These are phyloP conservation scores for Globisporangium radiosum DNA, from an alignment of 352 stramenopile genomes.

Conservation along the genomic window DNA sequence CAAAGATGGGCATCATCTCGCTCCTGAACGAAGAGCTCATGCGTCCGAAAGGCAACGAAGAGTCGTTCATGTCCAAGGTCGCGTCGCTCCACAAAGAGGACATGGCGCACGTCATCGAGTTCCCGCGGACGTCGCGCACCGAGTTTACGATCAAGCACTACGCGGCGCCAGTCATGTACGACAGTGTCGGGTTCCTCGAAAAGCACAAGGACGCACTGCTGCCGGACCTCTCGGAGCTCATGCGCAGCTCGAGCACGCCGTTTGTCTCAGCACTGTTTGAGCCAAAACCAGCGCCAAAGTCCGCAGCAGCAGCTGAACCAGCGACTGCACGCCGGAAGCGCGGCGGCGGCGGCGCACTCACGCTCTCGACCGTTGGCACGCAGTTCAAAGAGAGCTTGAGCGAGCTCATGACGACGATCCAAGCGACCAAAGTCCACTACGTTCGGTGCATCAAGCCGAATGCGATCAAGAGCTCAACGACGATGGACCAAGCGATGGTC, in stretches of 20 bases:
- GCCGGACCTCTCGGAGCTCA: conserved; percentile 90
- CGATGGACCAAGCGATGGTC: conserved; percentile 91
- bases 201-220: conserved; percentile 95
- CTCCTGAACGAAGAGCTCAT: conserved; percentile 89
- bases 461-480: conserved; percentile 88
- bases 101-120: conserved; percentile 80
- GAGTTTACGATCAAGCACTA: conserved; percentile 96
- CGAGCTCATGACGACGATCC: conserved; percentile 94
- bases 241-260: conserved; percentile 65
- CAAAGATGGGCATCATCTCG: conserved; percentile 85
- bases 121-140: conserved; percentile 75
- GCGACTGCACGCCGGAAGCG: conserved; percentile 38
- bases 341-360: conserved; percentile 44
- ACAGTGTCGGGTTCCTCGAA: conserved; percentile 91
- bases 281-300: conserved; percentile 43
- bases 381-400: conserved; percentile 94
- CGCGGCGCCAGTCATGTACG: conserved; percentile 91
- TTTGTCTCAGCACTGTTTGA: conserved; percentile 76
- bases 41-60: conserved; percentile 80
- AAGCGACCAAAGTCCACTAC: conserved; percentile 96
- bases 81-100: conserved; percentile 80
- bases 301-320: conserved; percentile 14
- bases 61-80: conserved; percentile 83
- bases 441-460: conserved; percentile 99
- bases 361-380: conserved; percentile 70